Evolutionary conservation across 371 early-diverging fungal species (phyloP).

Genomic region (Lichtheimia ornata): DNA sequence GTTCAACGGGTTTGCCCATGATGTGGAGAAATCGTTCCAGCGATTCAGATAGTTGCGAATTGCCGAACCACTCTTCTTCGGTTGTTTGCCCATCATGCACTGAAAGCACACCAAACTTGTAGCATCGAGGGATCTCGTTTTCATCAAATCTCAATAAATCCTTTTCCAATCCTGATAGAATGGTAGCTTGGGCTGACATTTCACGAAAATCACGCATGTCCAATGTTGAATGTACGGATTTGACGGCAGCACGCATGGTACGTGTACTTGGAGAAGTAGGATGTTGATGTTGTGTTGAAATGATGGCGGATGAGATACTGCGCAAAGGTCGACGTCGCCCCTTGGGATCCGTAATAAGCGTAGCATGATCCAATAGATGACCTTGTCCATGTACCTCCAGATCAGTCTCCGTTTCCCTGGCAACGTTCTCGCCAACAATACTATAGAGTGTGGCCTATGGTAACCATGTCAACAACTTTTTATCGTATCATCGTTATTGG

Average conservation of each 20-base stretch:
- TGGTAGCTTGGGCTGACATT: conserved; percentile 44
- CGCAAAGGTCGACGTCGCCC: conserved; percentile 20
- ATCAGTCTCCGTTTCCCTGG: conserved; percentile 27
- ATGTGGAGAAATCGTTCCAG: conserved; percentile 70
- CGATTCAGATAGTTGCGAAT: conserved; percentile 58
- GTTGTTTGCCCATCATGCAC: conserved; percentile 65
- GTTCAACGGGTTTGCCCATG: conserved; percentile 70
- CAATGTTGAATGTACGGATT: conserved; percentile 27
- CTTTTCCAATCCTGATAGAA: conserved; percentile 56
- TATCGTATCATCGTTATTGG: not conserved
- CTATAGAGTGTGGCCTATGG: conserved; percentile 7
- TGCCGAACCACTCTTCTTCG: conserved; percentile 80
- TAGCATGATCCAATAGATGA: conserved; percentile 18
- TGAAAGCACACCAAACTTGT: conserved; percentile 82
- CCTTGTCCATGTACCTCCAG: conserved; percentile 29
- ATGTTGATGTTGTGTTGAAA: conserved; percentile 11
- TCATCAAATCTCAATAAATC: conserved; percentile 59
- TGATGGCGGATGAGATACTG: conserved; percentile 21
- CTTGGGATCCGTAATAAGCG: conserved; percentile 5
- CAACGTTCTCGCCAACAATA: conserved; percentile 30
- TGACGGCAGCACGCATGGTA: conserved; percentile 37
- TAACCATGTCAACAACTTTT: not conserved
- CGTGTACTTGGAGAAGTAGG: conserved; percentile 8
- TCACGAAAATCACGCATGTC: conserved; percentile 39
- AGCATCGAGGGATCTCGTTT: conserved; percentile 65